phyloP scores from a whole-genome alignment of 2,329 filamentous ascomycete genomes.

The Penicillium polonicum region DNA sequence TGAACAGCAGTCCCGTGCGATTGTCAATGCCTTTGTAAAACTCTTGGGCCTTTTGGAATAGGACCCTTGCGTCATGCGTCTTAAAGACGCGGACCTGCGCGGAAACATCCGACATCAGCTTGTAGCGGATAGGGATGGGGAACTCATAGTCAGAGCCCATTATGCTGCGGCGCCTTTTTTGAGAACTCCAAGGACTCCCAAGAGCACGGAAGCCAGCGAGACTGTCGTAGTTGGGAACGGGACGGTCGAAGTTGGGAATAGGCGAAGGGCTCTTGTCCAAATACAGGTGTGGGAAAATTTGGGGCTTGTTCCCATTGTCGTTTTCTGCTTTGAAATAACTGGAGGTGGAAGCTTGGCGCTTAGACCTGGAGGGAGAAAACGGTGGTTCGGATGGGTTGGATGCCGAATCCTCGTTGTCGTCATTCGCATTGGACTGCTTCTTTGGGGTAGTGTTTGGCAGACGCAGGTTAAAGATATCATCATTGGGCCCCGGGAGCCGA shows the following conservation, averaged over 20 bases:
- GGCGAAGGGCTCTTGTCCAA: too few species aligned
- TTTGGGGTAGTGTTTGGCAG: neutral
- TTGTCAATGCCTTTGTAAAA: conserved; percentile 21
- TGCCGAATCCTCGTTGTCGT: neutral
- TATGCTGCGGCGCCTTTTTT: neutral
- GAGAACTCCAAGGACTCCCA: neutral
- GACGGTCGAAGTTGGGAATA: too few species aligned
- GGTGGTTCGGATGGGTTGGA: neutral
- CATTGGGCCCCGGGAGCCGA: neutral
- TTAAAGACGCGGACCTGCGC: conserved; percentile 18
- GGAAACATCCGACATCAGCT: conserved; percentile 15
- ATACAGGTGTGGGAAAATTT: fast-evolving
- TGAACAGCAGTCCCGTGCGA: conserved; percentile 10
- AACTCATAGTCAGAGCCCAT: neutral
- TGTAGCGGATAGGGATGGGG: conserved; percentile 13
- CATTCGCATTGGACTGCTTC: neutral
- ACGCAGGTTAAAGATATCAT: neutral
- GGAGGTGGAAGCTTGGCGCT: neutral
- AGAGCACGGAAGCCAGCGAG: neutral
- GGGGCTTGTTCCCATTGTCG: neutral
- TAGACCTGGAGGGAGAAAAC: neutral
- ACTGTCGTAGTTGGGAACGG: too few species aligned
- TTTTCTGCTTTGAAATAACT: neutral
- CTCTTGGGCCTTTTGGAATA: conserved; percentile 23
- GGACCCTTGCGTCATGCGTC: conserved; percentile 8